phyloP scores from a whole-genome alignment of 1,284 basidiomycete species.

The Boletus smithii region DNA sequence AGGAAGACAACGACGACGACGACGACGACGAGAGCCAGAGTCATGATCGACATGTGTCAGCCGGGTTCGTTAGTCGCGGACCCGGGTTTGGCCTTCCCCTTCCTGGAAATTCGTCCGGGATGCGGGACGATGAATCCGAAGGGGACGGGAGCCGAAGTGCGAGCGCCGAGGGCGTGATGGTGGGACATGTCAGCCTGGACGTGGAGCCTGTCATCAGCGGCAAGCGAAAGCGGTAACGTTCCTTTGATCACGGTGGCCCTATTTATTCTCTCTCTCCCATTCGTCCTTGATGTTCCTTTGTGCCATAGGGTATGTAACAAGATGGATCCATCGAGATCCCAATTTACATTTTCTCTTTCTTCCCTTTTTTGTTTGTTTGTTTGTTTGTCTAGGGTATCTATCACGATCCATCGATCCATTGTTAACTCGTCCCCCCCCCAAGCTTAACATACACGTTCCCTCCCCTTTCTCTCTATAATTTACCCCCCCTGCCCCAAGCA shows the following conservation, averaged over 20 bases:
- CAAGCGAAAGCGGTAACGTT: conserved; percentile 43
- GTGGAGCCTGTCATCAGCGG: conserved; percentile 36
- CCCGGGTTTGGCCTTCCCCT: conserved; percentile 22
- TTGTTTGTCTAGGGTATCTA: conserved; percentile 12
- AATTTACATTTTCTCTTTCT: background rate
- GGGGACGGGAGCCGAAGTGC: conserved; percentile 26
- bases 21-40: conserved; percentile 15
- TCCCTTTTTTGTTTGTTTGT: too few relatives aligned
- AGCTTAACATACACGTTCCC: background rate
- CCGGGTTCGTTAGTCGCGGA: conserved; percentile 9
- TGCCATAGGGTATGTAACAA: conserved; percentile 17
- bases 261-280: background rate
- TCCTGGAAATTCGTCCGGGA: conserved; percentile 12
- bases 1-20: conserved; percentile 5
- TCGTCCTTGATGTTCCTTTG: too few relatives aligned
- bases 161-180: conserved; percentile 22
- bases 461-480: too few relatives aligned
- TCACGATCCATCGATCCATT: background rate
- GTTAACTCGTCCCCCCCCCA: too few relatives aligned
- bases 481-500: too few relatives aligned
- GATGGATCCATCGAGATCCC: background rate
- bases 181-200: conserved; percentile 6
- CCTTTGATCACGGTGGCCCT: background rate
- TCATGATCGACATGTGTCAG: conserved; percentile 4
- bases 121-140: conserved; percentile 26